phyloP scores from a whole-genome alignment of 176 grass and related monocot species.

The Areca catechu region DNA sequence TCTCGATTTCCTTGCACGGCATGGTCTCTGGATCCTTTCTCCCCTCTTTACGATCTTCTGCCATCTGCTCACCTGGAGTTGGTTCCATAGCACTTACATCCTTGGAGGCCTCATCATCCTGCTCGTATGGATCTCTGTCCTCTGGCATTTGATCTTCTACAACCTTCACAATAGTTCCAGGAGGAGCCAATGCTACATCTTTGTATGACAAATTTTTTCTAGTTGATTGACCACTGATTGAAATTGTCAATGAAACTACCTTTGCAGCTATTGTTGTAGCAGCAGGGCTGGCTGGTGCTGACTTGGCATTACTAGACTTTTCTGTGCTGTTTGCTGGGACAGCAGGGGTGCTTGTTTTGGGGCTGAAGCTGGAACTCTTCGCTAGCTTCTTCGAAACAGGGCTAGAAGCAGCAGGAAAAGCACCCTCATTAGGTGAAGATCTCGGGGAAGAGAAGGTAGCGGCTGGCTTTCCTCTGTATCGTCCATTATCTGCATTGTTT shows the following conservation, averaged over 20 bases:
- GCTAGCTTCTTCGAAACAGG: constrained; percentile 71
- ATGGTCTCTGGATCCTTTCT: constrained; percentile 1
- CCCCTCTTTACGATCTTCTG: constrained; percentile 1
- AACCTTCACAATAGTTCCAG: constrained; percentile 78
- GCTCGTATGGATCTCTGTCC: constrained; percentile 28
- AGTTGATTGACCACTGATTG: constrained; percentile 33
- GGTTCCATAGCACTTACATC: neutral
- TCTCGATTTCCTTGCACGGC: constrained; percentile 21
- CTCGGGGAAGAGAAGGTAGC: constrained; percentile 45
- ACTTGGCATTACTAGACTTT: constrained; percentile 53
- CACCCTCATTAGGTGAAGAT: constrained; percentile 43
- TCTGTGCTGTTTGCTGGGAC: constrained; percentile 34
- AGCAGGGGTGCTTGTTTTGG: constrained; percentile 34
- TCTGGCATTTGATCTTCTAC: constrained; percentile 34
- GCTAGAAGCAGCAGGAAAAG: constrained; percentile 27
- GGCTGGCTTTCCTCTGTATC: constrained; percentile 47
- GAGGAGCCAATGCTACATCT: constrained; percentile 89
- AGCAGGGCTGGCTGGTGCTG: constrained; percentile 34
- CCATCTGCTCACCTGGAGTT: constrained; percentile 5
- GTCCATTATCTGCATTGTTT: constrained; percentile 57
- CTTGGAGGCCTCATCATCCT: constrained; percentile 27
- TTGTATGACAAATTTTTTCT: constrained; percentile 96
- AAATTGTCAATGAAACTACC: constrained; percentile 30
- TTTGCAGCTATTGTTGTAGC: constrained; percentile 31
- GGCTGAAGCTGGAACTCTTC: constrained; percentile 63